Evolutionary conservation across 176 grass and related monocot species (phyloP).

Genomic region (Zea mays): DNA sequence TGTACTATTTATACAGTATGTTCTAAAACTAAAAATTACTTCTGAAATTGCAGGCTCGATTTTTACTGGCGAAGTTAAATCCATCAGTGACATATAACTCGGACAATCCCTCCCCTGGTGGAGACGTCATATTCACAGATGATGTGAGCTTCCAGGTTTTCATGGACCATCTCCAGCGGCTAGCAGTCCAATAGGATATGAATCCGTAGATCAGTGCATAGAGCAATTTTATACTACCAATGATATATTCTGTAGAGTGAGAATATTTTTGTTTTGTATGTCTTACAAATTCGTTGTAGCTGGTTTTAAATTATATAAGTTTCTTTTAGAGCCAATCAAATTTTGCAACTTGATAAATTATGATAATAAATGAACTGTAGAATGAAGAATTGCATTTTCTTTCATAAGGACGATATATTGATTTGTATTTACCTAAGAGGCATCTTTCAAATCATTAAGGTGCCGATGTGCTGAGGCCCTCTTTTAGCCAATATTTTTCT

Average conservation of each 20-base stretch:
- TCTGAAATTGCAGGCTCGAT: slow-evolving; percentile 64
- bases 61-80: slow-evolving; percentile 86
- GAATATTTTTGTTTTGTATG: background rate
- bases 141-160: slow-evolving; percentile 87
- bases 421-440: background rate
- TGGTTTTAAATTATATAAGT: background rate
- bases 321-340: background rate
- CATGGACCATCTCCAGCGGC: slow-evolving; percentile 84
- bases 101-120: slow-evolving; percentile 49
- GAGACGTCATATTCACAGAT: slow-evolving; percentile 86
- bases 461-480: background rate
- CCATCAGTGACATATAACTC: slow-evolving; percentile 89
- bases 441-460: background rate
- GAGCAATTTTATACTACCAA: slow-evolving; percentile 37
- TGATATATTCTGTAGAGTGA: slow-evolving; percentile 34
- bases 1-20: background rate
- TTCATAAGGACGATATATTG: background rate
- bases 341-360: background rate
- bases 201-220: background rate
- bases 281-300: background rate
- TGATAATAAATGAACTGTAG: background rate
- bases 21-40: slow-evolving; percentile 5
- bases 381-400: background rate
- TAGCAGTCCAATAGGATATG: slow-evolving; percentile 64
- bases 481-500: background rate